Percentiles rank a stretch among this genome's conserved stretches.
These are phyloP conservation scores for Saccharomycopsis javanensis DNA, from an alignment of 805 yeast species.

Conservation along the genomic window DNA sequence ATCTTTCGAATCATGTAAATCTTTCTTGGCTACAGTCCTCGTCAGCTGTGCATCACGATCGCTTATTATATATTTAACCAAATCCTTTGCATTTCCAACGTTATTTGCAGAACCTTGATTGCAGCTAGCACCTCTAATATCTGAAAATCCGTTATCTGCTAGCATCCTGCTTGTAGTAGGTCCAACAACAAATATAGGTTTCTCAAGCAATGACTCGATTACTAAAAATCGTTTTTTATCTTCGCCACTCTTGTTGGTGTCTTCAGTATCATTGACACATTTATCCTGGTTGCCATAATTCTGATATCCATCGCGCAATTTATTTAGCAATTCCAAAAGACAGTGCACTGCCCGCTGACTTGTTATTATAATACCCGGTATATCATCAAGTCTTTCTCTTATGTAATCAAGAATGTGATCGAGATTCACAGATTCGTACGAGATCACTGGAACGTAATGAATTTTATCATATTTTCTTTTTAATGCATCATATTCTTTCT, in stretches of 20 bases:
- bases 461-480: constrained; percentile 33
- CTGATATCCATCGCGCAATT: not conserved
- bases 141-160: constrained; percentile 49
- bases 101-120: not conserved
- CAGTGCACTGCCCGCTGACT: constrained; percentile 75
- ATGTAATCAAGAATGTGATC: not conserved
- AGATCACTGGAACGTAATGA: constrained; percentile 62
- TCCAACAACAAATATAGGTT: constrained; percentile 78
- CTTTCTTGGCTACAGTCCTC: constrained; percentile 45
- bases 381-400: constrained; percentile 22
- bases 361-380: constrained; percentile 61
- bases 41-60: constrained; percentile 75
- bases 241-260: constrained; percentile 38
- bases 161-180: constrained; percentile 71
- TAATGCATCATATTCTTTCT: constrained; percentile 51
- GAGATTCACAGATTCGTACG: constrained; percentile 31
- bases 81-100: not conserved
- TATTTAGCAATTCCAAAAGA: not conserved
- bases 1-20: constrained; percentile 19
- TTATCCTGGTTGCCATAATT: too few species aligned
- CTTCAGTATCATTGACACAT: too few species aligned
- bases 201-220: constrained; percentile 24
- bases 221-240: not conserved
- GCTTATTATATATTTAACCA: constrained; percentile 29
- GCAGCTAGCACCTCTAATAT: constrained; percentile 58